Base-by-base conservation (phyloP, 768 basidiomycete genomes). In the Boletus vinaceobasis region DNA sequence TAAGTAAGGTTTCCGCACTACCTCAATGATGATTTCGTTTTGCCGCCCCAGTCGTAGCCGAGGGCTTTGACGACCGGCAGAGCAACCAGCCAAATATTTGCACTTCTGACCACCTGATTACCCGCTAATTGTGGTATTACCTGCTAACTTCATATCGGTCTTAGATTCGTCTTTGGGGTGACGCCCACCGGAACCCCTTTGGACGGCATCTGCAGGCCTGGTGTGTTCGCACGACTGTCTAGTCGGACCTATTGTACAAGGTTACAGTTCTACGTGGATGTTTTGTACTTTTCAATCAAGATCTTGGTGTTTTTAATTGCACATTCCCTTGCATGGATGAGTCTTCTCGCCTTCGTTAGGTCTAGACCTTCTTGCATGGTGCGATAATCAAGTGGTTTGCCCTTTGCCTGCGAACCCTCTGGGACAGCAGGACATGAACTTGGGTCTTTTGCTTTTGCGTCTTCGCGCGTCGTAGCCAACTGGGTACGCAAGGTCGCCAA, bases 11-110 rank as follows among this genome's bases (percentile, higher is more conserved):
- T 54, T 57, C 33, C 45, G 15, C 5, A 10, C 4, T 32, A 14
- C 9, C 14, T 7, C 21, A 35, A 43, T 77, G 84, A 86, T 84
- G 84, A 83, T 74, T 79, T 79, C 79, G 67, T 68, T 39, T 78
- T 85, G 84, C 83, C 84, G 84, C 84, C 84, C 84, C 84, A 86
- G 84, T 85, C 84, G 74, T 85, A 86, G 81, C 78, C 67, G 55
- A 60, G 27, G 61, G 77, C 82, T 49, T 73, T 86, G 84, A 86
- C 78, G 84, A 86, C 68, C 64, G 81, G 83, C 75, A 75, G 74
- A 80, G 84, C 84, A 84, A 74, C 26, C 29, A 83, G 81, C 83
- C 83, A 86, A 86, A 81, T 66, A 68, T 68, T 79, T 82, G 83
- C 81, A 85, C 71, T 71, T 74, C 84, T 86, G 84, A 86, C 61